These are phyloP conservation scores for Cutaneotrichosporon curvatum DNA, from an alignment of 1,284 basidiomycete genomes.

Conservation along the genomic window DNA sequence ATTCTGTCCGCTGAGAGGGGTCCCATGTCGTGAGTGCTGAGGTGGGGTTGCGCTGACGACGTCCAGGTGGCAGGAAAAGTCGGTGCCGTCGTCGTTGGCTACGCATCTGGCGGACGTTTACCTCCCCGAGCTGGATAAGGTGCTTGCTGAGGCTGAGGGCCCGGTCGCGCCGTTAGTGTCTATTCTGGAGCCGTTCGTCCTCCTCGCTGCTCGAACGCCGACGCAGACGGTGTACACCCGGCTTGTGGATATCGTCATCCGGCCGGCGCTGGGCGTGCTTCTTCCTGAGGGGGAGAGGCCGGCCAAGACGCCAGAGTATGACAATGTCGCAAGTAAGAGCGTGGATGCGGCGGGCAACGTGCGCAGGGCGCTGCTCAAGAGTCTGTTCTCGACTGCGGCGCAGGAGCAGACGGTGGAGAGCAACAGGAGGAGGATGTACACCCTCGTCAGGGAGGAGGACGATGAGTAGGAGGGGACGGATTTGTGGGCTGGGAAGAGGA, in stretches of 20 bases:
- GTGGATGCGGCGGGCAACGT: conserved; percentile 40
- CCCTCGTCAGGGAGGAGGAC: conserved; percentile 59
- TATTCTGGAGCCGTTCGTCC: conserved; percentile 39
- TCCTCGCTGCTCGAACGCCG: conserved; percentile 37
- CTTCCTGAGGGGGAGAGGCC: conserved; percentile 20
- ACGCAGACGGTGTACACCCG: conserved; percentile 38
- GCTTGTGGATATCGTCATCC: conserved; percentile 33
- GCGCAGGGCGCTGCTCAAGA: conserved; percentile 56
- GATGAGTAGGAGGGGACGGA: conserved; percentile 35
- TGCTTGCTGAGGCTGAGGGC: conserved; percentile 41
- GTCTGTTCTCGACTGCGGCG: conserved; percentile 69
- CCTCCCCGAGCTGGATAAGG: conserved; percentile 81
- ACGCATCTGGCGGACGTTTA: conserved; percentile 89
- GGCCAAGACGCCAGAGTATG: conserved; percentile 12
- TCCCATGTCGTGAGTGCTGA: conserved; percentile 62
- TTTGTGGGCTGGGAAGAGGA: too few relatives aligned
- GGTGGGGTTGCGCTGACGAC: conserved; percentile 1
- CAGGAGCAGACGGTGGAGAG: conserved; percentile 57
- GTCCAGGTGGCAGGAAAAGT: conserved; percentile 66
- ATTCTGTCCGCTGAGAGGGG: conserved; percentile 60
- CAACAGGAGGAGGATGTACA: conserved; percentile 74
- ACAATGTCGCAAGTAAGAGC: conserved; percentile 1
- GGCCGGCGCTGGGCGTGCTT: conserved; percentile 24
- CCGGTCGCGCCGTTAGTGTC: conserved; percentile 28
- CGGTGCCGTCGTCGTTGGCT: conserved; percentile 68